Conservation (phyloP, 768 basidiomycete genomes). For the Auriscalpium vulgare region DNA sequence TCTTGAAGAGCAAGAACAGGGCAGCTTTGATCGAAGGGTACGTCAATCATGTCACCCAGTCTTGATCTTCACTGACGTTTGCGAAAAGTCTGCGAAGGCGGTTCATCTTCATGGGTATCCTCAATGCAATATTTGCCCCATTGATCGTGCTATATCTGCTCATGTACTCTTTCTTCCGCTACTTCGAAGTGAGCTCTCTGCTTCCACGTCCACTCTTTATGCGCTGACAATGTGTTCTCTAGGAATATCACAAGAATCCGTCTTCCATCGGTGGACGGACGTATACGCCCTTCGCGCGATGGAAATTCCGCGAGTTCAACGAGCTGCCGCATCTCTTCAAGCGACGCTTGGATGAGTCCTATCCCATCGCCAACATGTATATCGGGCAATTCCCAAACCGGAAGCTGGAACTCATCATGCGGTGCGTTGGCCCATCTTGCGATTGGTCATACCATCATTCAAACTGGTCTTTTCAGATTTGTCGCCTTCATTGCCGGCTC, state of each 20-base stretch:
- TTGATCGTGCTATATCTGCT: constrained; percentile 95
- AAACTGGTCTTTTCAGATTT: constrained; percentile 46
- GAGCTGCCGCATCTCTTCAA: constrained; percentile 92
- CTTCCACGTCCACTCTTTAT: background rate
- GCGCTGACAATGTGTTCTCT: constrained; percentile 4
- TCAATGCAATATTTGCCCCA: constrained; percentile 93
- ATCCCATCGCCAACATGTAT: constrained; percentile 87
- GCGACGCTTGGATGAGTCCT: constrained; percentile 79
- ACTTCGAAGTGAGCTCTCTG: constrained; percentile 74
- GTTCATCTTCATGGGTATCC: constrained; percentile 93
- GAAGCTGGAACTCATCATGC: constrained; percentile 80
- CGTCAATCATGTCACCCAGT: background rate
- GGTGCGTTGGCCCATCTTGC: constrained; percentile 39
- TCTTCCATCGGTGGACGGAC: constrained; percentile 87
- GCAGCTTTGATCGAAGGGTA: constrained; percentile 77
- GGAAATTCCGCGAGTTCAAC: constrained; percentile 99
- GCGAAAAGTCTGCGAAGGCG: constrained; percentile 61
- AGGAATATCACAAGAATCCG: constrained; percentile 99
- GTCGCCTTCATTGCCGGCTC: constrained; percentile 94
- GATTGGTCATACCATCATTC: background rate
- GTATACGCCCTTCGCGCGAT: constrained; percentile 91
- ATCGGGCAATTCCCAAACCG: constrained; percentile 98
- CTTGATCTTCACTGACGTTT: constrained; percentile 1
- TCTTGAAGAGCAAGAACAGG: constrained; percentile 80
- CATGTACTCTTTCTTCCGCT: constrained; percentile 99